Base-by-base conservation (phyloP, 2,329 filamentous ascomycete species). In the Fusarium marasasianum region DNA sequence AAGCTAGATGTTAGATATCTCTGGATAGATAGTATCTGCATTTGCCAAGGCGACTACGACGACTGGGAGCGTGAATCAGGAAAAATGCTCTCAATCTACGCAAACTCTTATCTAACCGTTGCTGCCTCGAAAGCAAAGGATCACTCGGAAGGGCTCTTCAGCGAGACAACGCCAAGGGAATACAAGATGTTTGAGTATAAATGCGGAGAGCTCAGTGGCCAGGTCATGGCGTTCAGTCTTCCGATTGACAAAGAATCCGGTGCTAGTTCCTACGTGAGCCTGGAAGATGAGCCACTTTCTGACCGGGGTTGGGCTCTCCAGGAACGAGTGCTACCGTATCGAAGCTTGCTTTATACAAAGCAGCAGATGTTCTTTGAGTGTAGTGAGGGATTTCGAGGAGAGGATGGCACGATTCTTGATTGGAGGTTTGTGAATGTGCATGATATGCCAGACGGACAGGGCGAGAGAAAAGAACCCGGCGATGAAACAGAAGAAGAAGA, bases 11-110 rank as follows among this genome's bases (percentile, higher is more conserved):
- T 68, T 0, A 20, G 40, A 15, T 68, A 67, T 13, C 1, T 67
- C 1, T 67, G 53, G 65, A 66, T 67, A n/a, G 65, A 67, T 12
- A 60, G 65, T 6, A 37, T 67, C 3, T 67, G 62, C 3, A 67
- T 67, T 2, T 67, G 53, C 9, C 65, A 67, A 15, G 65, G 57
- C 1, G 62, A 67, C n/a, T 20, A 37, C 3, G 40, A 53, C 6
- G 62, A 67, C 15, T 67, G 62, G 65, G 51, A 66, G 6, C 40
- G 40, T 1, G 65, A 66, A 17, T 66, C 64, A 9, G 38, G 43
- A 20, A 48, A 43, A 0, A 66, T 66, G 64, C 24, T 43, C 0
- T 43, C 60, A 0, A 29, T 65, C 22, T 66, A 66, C 1, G 38
- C 43, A 0, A 65, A 65, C 12, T 33, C 64, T 0, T 66, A 57